Evolutionary conservation across 2,329 filamentous ascomycete genomes (phyloP).

Genomic region (Beauveria varroae): DNA sequence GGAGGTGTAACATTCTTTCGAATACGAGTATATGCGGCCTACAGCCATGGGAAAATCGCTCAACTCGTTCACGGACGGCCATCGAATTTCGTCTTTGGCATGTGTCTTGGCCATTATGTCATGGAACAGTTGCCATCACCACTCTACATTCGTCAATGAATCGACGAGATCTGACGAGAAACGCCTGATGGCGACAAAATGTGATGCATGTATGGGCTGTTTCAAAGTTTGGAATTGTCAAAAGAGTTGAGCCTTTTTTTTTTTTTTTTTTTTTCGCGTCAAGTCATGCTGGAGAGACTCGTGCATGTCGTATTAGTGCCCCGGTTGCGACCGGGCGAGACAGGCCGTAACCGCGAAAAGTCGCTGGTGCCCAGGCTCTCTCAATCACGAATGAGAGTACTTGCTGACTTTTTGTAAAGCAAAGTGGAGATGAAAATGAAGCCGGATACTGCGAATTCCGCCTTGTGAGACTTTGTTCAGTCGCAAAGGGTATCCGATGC

Average conservation of each 20-base stretch:
- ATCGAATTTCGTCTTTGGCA: slow-evolving; percentile 17
- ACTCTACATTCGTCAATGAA: background rate
- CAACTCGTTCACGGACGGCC: slow-evolving; percentile 25
- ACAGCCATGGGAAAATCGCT: slow-evolving; percentile 35
- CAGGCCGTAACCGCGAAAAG: background rate
- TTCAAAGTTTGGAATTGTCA: background rate
- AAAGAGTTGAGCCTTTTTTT: background rate
- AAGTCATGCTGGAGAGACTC: background rate
- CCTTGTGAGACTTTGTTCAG: too few species aligned
- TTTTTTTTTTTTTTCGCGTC: too few species aligned
- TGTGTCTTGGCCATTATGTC: slow-evolving; percentile 10
- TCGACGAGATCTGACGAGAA: background rate
- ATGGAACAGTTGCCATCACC: background rate
- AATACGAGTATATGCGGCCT: slow-evolving; percentile 23
- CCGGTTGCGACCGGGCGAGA: background rate
- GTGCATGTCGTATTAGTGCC: background rate
- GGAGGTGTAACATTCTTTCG: too few species aligned
- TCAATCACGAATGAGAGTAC: too few species aligned
- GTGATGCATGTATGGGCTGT: background rate
- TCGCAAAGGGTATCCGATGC: too few species aligned
- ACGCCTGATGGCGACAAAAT: background rate
- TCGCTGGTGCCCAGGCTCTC: too few species aligned
- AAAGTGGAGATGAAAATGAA: too few species aligned
- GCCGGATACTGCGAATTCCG: too few species aligned
- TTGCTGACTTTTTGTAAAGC: too few species aligned